These are phyloP conservation scores for Fusarium nurragi DNA, from an alignment of 2,329 filamentous ascomycete species.

Conservation along the genomic window DNA sequence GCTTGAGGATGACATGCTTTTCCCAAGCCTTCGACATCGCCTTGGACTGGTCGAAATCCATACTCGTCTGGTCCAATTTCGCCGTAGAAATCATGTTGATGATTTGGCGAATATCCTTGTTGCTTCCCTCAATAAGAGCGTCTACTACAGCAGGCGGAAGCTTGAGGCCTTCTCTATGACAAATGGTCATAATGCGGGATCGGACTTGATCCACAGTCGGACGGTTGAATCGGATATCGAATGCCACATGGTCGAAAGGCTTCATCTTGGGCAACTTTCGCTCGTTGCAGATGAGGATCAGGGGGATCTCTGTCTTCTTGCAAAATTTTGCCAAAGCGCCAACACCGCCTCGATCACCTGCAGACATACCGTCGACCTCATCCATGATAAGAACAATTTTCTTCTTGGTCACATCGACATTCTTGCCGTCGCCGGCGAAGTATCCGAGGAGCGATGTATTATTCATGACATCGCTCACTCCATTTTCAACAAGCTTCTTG, in stretches of 20 bases:
- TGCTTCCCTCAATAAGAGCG: constrained; percentile 92
- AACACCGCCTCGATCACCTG: constrained; percentile 93
- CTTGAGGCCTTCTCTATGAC: constrained; percentile 88
- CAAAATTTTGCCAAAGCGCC: constrained; percentile 93
- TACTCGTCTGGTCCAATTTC: constrained; percentile 82
- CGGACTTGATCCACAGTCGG: constrained; percentile 92
- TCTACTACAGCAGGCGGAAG: constrained; percentile 86
- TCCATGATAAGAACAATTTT: constrained; percentile 98
- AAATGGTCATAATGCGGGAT: constrained; percentile 93
- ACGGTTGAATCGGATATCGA: constrained; percentile 85
- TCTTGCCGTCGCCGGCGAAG: constrained; percentile 85
- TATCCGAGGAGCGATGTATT: constrained; percentile 93
- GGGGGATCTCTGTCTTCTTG: constrained; percentile 92
- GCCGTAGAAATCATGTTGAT: constrained; percentile 98
- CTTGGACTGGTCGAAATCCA: constrained; percentile 88
- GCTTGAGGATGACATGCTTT: constrained; percentile 95
- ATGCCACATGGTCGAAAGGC: constrained; percentile 88
- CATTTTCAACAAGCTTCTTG: constrained; percentile 92
- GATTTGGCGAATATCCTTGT: constrained; percentile 95
- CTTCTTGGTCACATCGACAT: constrained; percentile 83
- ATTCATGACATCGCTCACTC: constrained; percentile 88
- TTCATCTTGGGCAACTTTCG: constrained; percentile 95
- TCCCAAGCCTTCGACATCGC: constrained; percentile 98
- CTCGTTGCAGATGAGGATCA: constrained; percentile 98
- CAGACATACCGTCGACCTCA: constrained; percentile 98